Percentiles rank a stretch among this genome's conserved stretches.
Evolutionary conservation across 306 rosid species (phyloP).

Genomic region (Begonia loranthoides): DNA sequence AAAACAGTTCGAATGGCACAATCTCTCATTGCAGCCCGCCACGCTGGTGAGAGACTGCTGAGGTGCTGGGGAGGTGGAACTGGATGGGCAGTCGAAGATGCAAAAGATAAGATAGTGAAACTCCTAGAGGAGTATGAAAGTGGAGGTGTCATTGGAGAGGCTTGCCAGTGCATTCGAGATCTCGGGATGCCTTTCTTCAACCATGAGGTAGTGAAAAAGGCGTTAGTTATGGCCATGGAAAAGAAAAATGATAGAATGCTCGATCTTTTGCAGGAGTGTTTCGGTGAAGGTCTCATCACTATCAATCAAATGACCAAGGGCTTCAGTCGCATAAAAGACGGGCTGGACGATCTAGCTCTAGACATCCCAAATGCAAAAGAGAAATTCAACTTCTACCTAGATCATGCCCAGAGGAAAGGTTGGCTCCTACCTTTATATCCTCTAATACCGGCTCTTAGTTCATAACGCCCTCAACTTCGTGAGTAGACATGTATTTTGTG

Average conservation of each 20-base stretch:
- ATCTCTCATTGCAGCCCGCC: constrained; percentile 73
- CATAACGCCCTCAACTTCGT: constrained; percentile 25
- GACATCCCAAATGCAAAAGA: constrained; percentile 84
- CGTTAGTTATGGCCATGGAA: constrained; percentile 97
- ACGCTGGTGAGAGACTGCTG: constrained; percentile 91
- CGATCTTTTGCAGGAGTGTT: constrained; percentile 77
- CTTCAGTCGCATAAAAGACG: constrained; percentile 69
- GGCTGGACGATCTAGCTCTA: constrained; percentile 87
- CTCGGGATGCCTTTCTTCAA: constrained; percentile 93
- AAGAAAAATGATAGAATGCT: constrained; percentile 87
- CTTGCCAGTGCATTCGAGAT: constrained; percentile 92
- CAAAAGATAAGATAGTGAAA: constrained; percentile 89
- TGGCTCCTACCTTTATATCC: constrained; percentile 70
- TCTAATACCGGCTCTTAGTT: constrained; percentile 24
- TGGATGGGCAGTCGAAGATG: constrained; percentile 99
- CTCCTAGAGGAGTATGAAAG: constrained; percentile 94
- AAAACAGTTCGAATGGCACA: constrained; percentile 83
- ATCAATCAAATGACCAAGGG: constrained; percentile 90
- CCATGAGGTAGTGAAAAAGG: constrained; percentile 98
- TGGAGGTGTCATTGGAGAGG: constrained; percentile 77
- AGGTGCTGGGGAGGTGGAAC: constrained; percentile 99
- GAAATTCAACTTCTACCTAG: constrained; percentile 60
- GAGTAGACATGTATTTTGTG: constrained; percentile 24
- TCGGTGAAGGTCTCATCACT: constrained; percentile 78
- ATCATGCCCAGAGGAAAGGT: constrained; percentile 52